These are phyloP conservation scores for Pezicula carpinea DNA, from an alignment of 2,329 filamentous ascomycete genomes.

Conservation along the genomic window DNA sequence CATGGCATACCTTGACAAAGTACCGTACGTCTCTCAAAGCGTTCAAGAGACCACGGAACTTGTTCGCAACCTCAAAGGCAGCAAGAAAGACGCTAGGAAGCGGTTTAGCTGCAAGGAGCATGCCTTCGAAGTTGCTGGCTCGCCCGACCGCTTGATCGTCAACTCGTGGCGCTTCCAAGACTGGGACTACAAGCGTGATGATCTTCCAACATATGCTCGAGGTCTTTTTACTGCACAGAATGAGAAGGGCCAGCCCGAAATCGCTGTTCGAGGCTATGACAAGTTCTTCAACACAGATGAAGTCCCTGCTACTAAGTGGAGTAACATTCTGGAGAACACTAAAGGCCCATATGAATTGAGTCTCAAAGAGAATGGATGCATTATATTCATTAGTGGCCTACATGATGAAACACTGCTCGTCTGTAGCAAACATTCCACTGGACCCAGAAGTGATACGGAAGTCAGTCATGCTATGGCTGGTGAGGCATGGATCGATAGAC, in stretches of 20 bases:
- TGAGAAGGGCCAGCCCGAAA: slow-evolving; percentile 63
- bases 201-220: slow-evolving; percentile 87
- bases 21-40: slow-evolving; percentile 67
- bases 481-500: slow-evolving; percentile 74
- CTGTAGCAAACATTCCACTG: slow-evolving; percentile 99
- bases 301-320: slow-evolving; percentile 77
- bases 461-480: slow-evolving; percentile 81
- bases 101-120: slow-evolving; percentile 74
- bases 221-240: slow-evolving; percentile 86
- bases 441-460: slow-evolving; percentile 64
- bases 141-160: slow-evolving; percentile 61
- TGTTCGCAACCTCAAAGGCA: slow-evolving; percentile 51
- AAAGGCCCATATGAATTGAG: slow-evolving; percentile 90
- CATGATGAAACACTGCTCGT: slow-evolving; percentile 86
- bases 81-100: slow-evolving; percentile 61
- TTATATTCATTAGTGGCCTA: slow-evolving; percentile 92
- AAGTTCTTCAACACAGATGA: slow-evolving; percentile 98
- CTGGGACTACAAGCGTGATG: slow-evolving; percentile 87
- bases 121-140: slow-evolving; percentile 64
- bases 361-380: slow-evolving; percentile 98
- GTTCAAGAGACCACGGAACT: slow-evolving; percentile 52
- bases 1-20: slow-evolving; percentile 47
- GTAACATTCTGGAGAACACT: slow-evolving; percentile 69
- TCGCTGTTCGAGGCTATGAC: slow-evolving; percentile 87
- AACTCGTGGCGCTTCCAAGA: slow-evolving; percentile 93